A percentile compares a stretch with the other conserved stretches of the same genome.
Evolutionary conservation across 805 yeast species (phyloP).

Genomic region (Yarrowia sp.): DNA sequence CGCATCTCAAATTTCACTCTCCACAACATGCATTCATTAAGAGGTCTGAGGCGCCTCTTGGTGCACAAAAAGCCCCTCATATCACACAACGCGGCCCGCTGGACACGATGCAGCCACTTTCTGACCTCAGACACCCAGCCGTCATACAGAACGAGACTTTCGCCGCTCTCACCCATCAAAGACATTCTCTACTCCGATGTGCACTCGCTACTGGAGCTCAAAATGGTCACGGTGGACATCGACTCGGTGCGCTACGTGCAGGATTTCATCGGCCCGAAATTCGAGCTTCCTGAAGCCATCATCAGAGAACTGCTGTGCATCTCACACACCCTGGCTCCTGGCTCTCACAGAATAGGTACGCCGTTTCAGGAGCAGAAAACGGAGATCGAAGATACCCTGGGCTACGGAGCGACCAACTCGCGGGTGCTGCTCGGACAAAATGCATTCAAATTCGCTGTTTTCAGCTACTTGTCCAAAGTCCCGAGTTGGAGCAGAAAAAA

Average conservation of each 20-base stretch:
- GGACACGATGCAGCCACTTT: constrained; percentile 2
- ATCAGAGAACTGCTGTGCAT: constrained; percentile 29
- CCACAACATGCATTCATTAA: not conserved
- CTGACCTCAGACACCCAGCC: constrained; percentile 24
- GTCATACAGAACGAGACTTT: constrained; percentile 22
- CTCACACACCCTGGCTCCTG: not conserved
- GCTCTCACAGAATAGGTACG: not conserved
- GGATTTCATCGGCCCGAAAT: constrained; percentile 26
- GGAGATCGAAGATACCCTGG: not conserved
- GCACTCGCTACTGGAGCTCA: constrained; percentile 23
- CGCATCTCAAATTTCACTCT: not conserved
- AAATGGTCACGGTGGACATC: constrained; percentile 15
- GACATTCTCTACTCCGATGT: constrained; percentile 25
- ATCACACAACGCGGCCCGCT: not conserved
- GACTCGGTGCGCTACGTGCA: constrained; percentile 15
- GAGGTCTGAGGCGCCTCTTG: not conserved
- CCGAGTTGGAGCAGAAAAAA: constrained; percentile 36
- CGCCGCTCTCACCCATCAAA: constrained; percentile 19
- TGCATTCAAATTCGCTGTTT: constrained; percentile 4
- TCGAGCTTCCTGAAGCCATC: constrained; percentile 11
- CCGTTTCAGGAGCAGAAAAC: not conserved
- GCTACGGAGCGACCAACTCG: constrained; percentile 4
- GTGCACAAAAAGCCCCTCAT: not conserved
- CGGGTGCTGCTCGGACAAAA: constrained; percentile 1
- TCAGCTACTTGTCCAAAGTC: constrained; percentile 17